phyloP scores from a whole-genome alignment of 2,329 filamentous ascomycete species.

The Pseudocercospora fuligena region DNA sequence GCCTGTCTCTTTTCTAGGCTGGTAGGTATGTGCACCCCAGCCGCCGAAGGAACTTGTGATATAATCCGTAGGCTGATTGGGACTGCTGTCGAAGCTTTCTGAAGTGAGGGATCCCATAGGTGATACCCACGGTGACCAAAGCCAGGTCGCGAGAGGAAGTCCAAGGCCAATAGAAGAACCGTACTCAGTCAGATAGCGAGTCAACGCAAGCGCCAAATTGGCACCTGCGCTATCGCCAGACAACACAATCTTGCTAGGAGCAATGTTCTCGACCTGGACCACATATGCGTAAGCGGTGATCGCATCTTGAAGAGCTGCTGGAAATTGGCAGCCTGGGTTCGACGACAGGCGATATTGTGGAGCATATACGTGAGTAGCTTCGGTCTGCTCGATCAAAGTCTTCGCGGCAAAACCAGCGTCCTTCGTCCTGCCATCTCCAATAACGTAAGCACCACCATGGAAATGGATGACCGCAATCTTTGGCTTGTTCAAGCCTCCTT shows the following conservation, averaged over 20 bases:
- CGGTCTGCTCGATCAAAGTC: constrained; percentile 41
- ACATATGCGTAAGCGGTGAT: constrained; percentile 55
- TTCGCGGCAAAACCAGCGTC: constrained; percentile 42
- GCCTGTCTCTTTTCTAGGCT: constrained; percentile 30
- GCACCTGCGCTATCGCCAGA: constrained; percentile 58
- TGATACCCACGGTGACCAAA: constrained; percentile 54
- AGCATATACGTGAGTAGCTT: constrained; percentile 48
- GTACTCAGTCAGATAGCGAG: constrained; percentile 53
- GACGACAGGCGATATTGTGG: constrained; percentile 57
- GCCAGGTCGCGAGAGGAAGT: constrained; percentile 44
- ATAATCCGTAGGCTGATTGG: constrained; percentile 49
- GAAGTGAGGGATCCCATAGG: constrained; percentile 38
- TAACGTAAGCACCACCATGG: constrained; percentile 56
- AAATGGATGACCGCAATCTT: constrained; percentile 51
- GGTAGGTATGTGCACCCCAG: constrained; percentile 51
- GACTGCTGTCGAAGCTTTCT: constrained; percentile 38
- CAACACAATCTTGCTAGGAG: constrained; percentile 49
- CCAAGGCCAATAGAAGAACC: constrained; percentile 43
- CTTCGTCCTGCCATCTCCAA: constrained; percentile 48
- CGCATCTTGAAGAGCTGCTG: constrained; percentile 57
- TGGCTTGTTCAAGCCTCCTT: constrained; percentile 24
- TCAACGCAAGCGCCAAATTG: constrained; percentile 51
- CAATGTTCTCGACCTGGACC: constrained; percentile 46
- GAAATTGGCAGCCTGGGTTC: constrained; percentile 53
- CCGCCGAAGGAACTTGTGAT: constrained; percentile 44